Base-by-base conservation (phyloP, 2,329 filamentous ascomycete genomes). In the Fusarium sp. region DNA sequence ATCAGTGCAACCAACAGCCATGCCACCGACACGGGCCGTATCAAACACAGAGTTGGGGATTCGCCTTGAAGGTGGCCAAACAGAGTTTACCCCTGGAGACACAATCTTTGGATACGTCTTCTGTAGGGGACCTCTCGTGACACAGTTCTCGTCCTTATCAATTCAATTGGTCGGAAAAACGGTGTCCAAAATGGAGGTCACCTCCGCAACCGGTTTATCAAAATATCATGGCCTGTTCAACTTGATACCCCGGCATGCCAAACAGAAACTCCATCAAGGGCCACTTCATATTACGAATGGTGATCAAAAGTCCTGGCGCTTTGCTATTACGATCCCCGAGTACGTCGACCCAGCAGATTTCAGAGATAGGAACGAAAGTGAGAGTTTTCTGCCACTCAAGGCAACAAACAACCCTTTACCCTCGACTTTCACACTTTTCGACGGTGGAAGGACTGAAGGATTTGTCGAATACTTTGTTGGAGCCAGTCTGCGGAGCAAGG, bases 401-500 rank as follows among this genome's bases (percentile, higher is more conserved):
- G 22, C 43, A 2, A 14, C 20, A 5, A 45, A 60, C 4, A 45
- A 70, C 3, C 35, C 57, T 7, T 33, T 76, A 0, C 75, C 73
- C 0, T 65, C 73, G 0, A 65, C 61, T 0, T 77, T 70, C 11
- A 31, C 13, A 5, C 29, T 70, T 7, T 20, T 35, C 4, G 5
- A 20, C 9, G 8, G 22, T 0, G 35, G 48, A 10, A 16, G 20
- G 0, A 57, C 24, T 6, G 62, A 67, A 0, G 73, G 54, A 0
- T 76, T 68, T 2, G 35, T 77, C 9, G 82, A 85, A 52, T 85
- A 85, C 48, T 79, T 75, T 13, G 67, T 85, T 2, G 66, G 81
- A 35, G 82, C 82, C 0, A 68, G 72, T 2, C 39, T 84, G 3
- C 60, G n/a, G 6, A 72, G 71, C 43, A 70, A 62, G 1, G 54